Evolutionary conservation across 805 yeast species (phyloP), one percentile per base, ranked within the genome.

Genomic region (Kazachstania psychrophila): DNA sequence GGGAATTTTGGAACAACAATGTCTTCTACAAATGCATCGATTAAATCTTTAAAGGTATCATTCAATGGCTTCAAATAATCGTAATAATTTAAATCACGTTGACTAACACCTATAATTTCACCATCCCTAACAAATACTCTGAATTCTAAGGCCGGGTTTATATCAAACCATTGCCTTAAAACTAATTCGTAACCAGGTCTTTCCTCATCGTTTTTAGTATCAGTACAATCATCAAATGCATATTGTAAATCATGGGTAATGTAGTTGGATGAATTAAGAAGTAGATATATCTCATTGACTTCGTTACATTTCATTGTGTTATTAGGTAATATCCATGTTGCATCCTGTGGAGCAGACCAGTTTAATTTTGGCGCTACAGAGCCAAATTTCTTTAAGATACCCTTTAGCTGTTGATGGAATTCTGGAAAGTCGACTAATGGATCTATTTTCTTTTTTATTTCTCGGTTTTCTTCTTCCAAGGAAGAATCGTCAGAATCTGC

Each of bases 281-380:
- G 60, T 33, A 92, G 56, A 45, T 87, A 92, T 0, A 92, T 61
- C 45, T 92, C 99, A 26, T 78, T 70, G 0, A 80, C 75, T 23
- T 69, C 70, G 12, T 62, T 66, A 51, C 97, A 88, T 50, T 74
- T 71, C 70, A 81, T 72, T 3, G 84, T 70, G 49, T 85, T 83
- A 23, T 81, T 76, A 2, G 92, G 70, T 50, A 82, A 62, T 15
- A 92, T 89, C 98, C 97, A 92, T 0, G 78, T 73, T 2, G 97
- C 84, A 61, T 92, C 99, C 52, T 78, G 79, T 1, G 99, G 98
- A 2, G 96, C 82, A 1, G 96, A 86, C 98, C 98, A 92, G 64
- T 92, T 92, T 47, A 89, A 64, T 52, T 92, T 92, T 1, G 97
- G 97, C 1, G 85, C 70, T 2, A 87, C 85, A 1, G 74, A 62